Base-by-base conservation (phyloP, 1,284 basidiomycete species). In the Cronartium quercuum region DNA sequence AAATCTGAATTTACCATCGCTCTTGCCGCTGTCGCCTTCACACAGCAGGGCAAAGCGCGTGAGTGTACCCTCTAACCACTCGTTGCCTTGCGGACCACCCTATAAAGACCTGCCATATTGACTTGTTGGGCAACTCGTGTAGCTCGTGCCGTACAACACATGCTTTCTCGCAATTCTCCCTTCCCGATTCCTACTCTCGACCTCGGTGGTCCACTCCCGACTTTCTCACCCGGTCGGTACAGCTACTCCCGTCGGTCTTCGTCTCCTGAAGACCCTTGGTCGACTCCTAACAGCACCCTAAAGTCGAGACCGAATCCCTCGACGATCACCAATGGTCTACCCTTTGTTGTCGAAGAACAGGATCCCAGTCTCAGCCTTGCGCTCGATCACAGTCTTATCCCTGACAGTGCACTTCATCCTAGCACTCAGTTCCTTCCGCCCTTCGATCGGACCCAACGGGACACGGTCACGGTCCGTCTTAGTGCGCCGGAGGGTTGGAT, bases 1-100 rank as follows among this genome's bases (percentile, higher is more conserved):
- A 90, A 87, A 78, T 86, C 89, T 74, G 92, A 94, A 80, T 92
- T 94, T 83, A 94, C 91, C 81, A 89, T 92, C 37, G 90, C 92
- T 15, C 82, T 95, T 21, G 91, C 91, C 10, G 85, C 95, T 15
- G 90, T 91, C 68, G 91, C 91, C 5, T 83, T 93, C 24, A 91
- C 91, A n/a, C 92, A 93, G 81, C 83, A 86, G 2, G 88, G 87
- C 13, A 89, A 89, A 86, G 90, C 68, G 24, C 68, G 68, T 70
- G 24, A 70, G 68, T 34, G 37, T 37, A 21, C 34, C 44, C 51
- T 34, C 3, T 66, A 21, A 57, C 60, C 24, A 38, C 34, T 35
- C 38, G 24, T 38, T 47, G 37, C 40, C 7, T n/a, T n/a, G 35
- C 29, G 29, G 29, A 29, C 1, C 29, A 29, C 29, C 29, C 29